Evolutionary conservation across 2,329 filamentous ascomycete species (phyloP), one percentile per base, ranked within the genome.

Genomic region (Ophiostoma ulmi): DNA sequence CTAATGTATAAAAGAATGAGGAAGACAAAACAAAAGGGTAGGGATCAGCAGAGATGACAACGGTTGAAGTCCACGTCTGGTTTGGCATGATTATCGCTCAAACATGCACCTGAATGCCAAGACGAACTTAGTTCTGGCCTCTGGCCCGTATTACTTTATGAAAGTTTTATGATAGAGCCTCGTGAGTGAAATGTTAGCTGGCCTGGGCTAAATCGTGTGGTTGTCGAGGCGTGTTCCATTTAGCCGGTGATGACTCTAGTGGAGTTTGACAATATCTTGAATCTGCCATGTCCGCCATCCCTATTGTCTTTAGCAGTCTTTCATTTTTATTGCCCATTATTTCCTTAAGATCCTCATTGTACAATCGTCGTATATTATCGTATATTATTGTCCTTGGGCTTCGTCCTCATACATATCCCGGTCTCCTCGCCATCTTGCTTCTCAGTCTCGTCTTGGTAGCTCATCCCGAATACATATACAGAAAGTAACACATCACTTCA

Each of bases 181-280:
- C 52, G 52, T 11, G 52, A 26, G 22, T 22, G 52, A n/a, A 31
- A 13, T 26, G 20, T n/a, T 55, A 7, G n/a, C n/a, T 22, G n/a
- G 10, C 48, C 8, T 48, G 44, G 48, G 2, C 48, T 55, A 8
- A 5, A 7, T 58, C 8, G 13, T 22, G 48, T 55, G 52, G 52
- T 58, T 58, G n/a, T 58, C 52, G 52, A 58, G n/a, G 22, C 52
- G 8, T 58, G 11, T 58, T 64, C 61, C 13, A 64, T 64, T 64
- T 64, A 64, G 13, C 61, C 61, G 61, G 61, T 58, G 52, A 58
- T 17, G 22, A 26, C 52, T 58, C 52, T 26, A 17, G 52, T 58
- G 52, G 52, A 58, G 22, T 22, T 58, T 26, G 10, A 17, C 7
- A 58, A 58, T 58, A 58, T 58, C 52, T 31, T 17, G 52, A 26